Evolutionary conservation across 73 alveolate genomes (phyloP), one percentile per base, ranked within the genome.

Genomic region (Symbiodinium pilosum): DNA sequence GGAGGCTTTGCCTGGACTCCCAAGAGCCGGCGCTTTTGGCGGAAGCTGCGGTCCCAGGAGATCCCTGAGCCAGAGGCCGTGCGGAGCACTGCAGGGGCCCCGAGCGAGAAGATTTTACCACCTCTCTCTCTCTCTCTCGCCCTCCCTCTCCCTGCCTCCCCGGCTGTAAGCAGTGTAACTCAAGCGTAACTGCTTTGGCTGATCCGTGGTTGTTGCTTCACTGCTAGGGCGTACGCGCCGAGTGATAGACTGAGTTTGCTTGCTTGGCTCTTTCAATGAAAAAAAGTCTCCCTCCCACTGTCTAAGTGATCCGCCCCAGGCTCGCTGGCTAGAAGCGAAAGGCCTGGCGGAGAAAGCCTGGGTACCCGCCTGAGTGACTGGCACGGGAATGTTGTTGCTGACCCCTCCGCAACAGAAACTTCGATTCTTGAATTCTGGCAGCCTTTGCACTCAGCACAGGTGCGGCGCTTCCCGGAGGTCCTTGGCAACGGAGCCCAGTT

Each of bases 21-120:
- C 34, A 91, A 91, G 97, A 69, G 89, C 81, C 97, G 97, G 4
- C 97, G 97, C 52, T 91, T 91, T 77, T 91, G 97, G 97, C 97
- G 97, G 52, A 91, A 91, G 97, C 89, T 21, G 54, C 97, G 97
- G 83, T 0, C 11, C 3, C 88, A 89, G 54, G 81, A n/a, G 40
- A 51, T 43, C 24, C 97, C 97, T 12, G 40, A n/a, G 41, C 81
- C 54, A 8, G 44, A 68, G 52, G 81, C 87, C 36, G 97, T 91
- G 59, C 24, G 41, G 40, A 68, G 54, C 52, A 91, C 89, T 30
- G 77, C 81, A 51, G 81, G n/a, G n/a, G n/a, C n/a, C n/a, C n/a
- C n/a, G n/a, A n/a, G 56, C 34, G 52, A 86, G 77, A 26, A n/a
- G 47, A 69, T 39, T 52, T 2, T 4, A 36, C 42, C 8, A 28